Conservation (phyloP, 192 early-diverging fungal genomes). For the Coemansia sp. region DNA sequence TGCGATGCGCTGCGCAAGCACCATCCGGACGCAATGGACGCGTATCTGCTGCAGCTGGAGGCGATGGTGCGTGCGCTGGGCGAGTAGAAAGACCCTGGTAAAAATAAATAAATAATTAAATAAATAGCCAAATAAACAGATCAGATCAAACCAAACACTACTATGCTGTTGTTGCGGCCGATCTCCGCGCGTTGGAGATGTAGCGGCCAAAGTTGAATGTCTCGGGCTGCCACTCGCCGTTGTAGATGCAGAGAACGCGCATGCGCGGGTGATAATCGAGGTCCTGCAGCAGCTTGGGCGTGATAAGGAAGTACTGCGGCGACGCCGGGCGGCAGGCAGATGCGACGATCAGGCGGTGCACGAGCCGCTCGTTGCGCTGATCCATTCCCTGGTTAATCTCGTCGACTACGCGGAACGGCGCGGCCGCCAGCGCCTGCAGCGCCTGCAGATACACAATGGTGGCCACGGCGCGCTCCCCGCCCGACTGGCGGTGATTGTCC, state of each 20-base stretch:
- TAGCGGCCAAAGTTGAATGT: slow-evolving; percentile 47
- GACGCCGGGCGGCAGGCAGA: slow-evolving; percentile 67
- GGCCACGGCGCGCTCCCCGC: slow-evolving; percentile 94
- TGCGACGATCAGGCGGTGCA: slow-evolving; percentile 89
- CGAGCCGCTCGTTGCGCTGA: slow-evolving; percentile 90
- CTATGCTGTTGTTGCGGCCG: not conserved
- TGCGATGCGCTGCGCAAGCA: slow-evolving; percentile 61
- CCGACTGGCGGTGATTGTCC: slow-evolving; percentile 89
- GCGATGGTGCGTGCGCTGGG: slow-evolving; percentile 27
- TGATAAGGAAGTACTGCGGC: slow-evolving; percentile 89
- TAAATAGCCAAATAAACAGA: not conserved
- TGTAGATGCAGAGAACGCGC: slow-evolving; percentile 91
- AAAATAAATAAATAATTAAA: not conserved
- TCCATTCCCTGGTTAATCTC: slow-evolving; percentile 99
- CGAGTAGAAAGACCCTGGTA: not conserved
- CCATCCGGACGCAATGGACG: slow-evolving; percentile 55
- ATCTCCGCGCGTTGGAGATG: slow-evolving; percentile 31
- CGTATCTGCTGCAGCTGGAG: slow-evolving; percentile 64
- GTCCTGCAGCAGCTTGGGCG: slow-evolving; percentile 96
- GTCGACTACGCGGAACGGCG: slow-evolving; percentile 98
- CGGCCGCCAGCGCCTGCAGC: slow-evolving; percentile 77
- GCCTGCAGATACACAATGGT: slow-evolving; percentile 96
- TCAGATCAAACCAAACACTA: too few species aligned
- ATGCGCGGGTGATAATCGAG: slow-evolving; percentile 89
- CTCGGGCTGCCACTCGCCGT: slow-evolving; percentile 85